Base-by-base conservation (phyloP, 768 basidiomycete species). In the Lactarius trivialis region DNA sequence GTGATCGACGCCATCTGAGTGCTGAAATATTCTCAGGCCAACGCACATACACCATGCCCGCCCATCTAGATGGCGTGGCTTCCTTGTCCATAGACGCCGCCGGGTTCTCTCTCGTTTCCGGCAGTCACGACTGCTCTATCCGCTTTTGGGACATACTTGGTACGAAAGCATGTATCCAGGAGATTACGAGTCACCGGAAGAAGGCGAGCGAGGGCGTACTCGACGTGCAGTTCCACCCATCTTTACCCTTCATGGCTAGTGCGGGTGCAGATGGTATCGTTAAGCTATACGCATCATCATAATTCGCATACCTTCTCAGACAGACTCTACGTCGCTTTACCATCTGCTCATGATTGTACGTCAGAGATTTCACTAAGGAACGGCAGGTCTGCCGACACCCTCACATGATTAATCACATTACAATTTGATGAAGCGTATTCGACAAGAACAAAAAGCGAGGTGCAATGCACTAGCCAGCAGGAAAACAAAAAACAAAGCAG, bases 181-280 rank as follows among this genome's bases (percentile, higher is more conserved):
- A 98, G 73, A 82, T 91, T 63, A 87, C 90, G 34, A 84, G 83
- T 39, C 97, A 98, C 76, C 84, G 96, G 52, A 84, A 88, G 76
- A 96, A 95, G 75, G 88, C 85, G 45, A 82, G 85, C 56, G 94
- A 98, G 73, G 97, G 97, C 43, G 92, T 96, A 24, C 78, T 97
- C 65, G 91, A 86, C 68, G 87, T 96, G 14, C 86, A 89, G 65
- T 90, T 90, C 75, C 90, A 93, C 71, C 85, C 88, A 14, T 82
- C 87, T 63, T 73, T 94, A 60, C 89, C 90, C 32, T 85, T 94
- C 70, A 85, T 97, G 81, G 92, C 89, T 17, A 96, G 91, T 72
- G 91, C 91, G 21, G 96, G 96, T n/a, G 92, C 93, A 14, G 96
- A 98, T 75, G 94, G 95, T 30, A 88, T 93, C 50, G 85, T 98